phyloP scores from a whole-genome alignment of 108 stramenopile genomes.

The Nitzschia palea region DNA sequence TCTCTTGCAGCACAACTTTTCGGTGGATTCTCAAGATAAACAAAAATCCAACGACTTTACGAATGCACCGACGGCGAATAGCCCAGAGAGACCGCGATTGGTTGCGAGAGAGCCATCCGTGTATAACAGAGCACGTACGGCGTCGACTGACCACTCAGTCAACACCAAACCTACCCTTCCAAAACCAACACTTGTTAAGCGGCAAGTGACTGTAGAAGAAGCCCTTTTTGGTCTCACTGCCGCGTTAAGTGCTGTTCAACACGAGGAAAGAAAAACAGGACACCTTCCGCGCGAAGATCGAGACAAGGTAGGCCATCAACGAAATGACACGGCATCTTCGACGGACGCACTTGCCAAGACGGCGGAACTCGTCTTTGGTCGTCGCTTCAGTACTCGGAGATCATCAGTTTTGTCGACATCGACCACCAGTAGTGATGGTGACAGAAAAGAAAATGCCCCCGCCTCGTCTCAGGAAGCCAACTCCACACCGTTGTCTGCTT shows the following conservation, averaged over 20 bases:
- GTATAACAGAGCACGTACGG: not conserved
- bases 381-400: not conserved
- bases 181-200: too few relatives aligned
- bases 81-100: not conserved
- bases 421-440: not conserved
- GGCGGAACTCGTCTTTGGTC: not conserved
- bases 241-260: not conserved
- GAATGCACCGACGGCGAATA: not conserved
- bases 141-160: too few relatives aligned
- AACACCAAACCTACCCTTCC: too few relatives aligned
- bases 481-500: too few relatives aligned
- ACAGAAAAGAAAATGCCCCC: not conserved
- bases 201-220: not conserved
- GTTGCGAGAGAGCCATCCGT: not conserved
- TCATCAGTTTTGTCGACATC: not conserved
- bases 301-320: not conserved
- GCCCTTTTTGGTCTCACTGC: conserved; percentile 10
- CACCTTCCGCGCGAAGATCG: too few relatives aligned
- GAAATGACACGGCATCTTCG: not conserved
- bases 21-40: not conserved
- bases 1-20: not conserved
- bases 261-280: not conserved
- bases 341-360: not conserved
- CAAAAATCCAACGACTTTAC: not conserved
- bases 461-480: too few relatives aligned